Evolutionary conservation across 2,329 filamentous ascomycete genomes (phyloP), one percentile per base, ranked within the genome.

Genomic region (Dactylonectria estremocensis): DNA sequence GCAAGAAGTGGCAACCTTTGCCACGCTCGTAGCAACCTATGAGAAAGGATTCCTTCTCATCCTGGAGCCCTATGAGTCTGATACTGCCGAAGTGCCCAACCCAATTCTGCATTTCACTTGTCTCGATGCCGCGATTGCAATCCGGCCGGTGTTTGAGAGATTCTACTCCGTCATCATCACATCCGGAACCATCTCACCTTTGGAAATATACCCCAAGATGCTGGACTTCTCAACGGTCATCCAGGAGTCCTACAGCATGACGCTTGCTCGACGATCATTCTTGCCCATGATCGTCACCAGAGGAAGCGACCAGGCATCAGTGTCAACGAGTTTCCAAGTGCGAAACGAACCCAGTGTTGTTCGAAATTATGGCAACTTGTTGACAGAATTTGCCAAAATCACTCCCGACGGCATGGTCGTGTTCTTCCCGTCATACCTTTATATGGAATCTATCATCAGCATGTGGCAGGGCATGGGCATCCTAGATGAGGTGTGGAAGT

Each of bases 391-490:
- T 79, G 93, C 95, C 61, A 97, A 95, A 80, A 91, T 98, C 71
- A 99, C 96, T 0, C 97, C 96, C 0, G 96, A 99, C 76, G 96
- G 96, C 35, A 91, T 99, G 81, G 96, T 99, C n/a, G 96, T 99
- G 45, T 99, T 99, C 86, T 99, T 99, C 80, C 97, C 96, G 0
- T 97, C 95, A 0, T 99, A 99, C 76, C 88, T 99, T 1, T 99
- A 99, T 83, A 98, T 99, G 96, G 96, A 99, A 79, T 96, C 93
- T 59, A 98, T 98, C 79, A 98, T 99, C 79, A 95, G 93, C 79
- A 97, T 97, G 91, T 99, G 96, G 96, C 96, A 99, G 80, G 95
- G 94, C 62, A 98, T 98, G 95, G 95, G 95, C 28, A 97, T 98
- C 70, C 86, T 99, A 40, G 96, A 99, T 81, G 93, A 96, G 78